These are phyloP conservation scores for Butyriboletus loyo DNA, from an alignment of 768 basidiomycete genomes.

Conservation along the genomic window DNA sequence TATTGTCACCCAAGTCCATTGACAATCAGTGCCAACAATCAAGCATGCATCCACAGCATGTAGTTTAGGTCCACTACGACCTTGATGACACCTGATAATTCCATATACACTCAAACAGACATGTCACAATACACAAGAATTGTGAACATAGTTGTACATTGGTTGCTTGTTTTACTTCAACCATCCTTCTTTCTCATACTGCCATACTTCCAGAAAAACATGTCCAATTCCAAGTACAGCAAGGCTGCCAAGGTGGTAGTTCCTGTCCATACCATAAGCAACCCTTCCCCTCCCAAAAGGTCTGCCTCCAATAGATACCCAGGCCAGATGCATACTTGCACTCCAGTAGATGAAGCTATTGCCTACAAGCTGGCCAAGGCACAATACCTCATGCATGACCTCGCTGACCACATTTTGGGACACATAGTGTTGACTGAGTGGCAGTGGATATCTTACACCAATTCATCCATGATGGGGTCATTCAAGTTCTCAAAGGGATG, in stretches of 20 bases:
- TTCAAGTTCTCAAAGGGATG: neutral
- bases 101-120: neutral
- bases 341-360: neutral
- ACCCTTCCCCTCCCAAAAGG: slow-evolving; percentile 2
- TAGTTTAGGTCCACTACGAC: neutral
- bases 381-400: neutral
- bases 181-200: neutral
- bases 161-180: neutral
- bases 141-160: neutral
- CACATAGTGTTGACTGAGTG: neutral
- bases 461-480: neutral
- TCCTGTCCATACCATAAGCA: neutral
- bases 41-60: neutral
- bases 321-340: neutral
- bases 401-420: slow-evolving; percentile 3
- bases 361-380: slow-evolving; percentile 3
- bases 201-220: neutral
- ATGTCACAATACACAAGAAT: neutral
- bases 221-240: neutral
- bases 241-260: neutral
- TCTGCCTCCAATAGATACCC: slow-evolving; percentile 2
- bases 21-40: neutral
- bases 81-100: neutral
- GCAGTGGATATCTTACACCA: neutral
- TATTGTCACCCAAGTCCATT: neutral